Conservation (phyloP, 805 yeast genomes). For the Kazachstania bromeliacearum region DNA sequence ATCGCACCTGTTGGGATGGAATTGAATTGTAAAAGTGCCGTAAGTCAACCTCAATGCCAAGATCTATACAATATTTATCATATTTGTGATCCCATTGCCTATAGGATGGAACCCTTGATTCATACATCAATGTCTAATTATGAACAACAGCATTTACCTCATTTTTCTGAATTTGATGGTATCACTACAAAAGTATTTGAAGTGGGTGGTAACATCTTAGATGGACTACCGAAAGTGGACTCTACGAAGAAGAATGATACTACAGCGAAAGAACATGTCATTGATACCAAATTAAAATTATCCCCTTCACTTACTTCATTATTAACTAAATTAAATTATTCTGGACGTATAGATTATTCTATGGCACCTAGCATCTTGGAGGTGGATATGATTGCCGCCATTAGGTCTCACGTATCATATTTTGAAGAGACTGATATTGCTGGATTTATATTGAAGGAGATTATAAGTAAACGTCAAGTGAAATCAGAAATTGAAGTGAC, state of each 20-base stretch:
- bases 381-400: constrained; percentile 66
- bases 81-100: constrained; percentile 86
- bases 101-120: constrained; percentile 80
- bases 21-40: background rate
- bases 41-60: constrained; percentile 41
- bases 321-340: constrained; percentile 46
- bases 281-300: constrained; percentile 13
- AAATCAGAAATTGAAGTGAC: constrained; percentile 4
- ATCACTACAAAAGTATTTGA: constrained; percentile 24
- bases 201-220: constrained; percentile 18
- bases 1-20: constrained; percentile 34
- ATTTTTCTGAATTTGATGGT: constrained; percentile 20
- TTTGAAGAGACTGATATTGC: constrained; percentile 82
- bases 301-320: background rate
- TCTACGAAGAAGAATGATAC: background rate
- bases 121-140: constrained; percentile 16
- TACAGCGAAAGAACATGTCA: background rate
- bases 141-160: constrained; percentile 22
- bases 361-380: constrained; percentile 73
- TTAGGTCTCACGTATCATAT: constrained; percentile 83
- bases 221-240: constrained; percentile 13
- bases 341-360: constrained; percentile 75
- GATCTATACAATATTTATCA: constrained; percentile 79
- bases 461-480: constrained; percentile 19
- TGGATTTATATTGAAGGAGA: constrained; percentile 60